Conservation (phyloP, 2,329 filamentous ascomycete genomes). For the Triangularia setosa region DNA sequence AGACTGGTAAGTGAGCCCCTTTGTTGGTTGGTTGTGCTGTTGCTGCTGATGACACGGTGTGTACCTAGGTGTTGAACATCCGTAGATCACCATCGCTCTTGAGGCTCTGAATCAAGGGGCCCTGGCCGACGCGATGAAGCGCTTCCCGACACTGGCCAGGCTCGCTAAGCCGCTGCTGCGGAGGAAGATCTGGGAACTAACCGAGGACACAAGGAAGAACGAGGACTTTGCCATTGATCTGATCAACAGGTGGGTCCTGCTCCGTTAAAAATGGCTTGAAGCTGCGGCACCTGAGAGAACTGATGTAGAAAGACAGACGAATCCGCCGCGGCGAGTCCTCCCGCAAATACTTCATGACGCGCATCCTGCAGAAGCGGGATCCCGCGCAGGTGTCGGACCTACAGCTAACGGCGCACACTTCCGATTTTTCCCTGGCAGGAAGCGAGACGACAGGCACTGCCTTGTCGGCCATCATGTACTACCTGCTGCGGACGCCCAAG, state of each 20-base stretch:
- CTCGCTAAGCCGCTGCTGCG: constrained; percentile 14
- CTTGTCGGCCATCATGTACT: constrained; percentile 24
- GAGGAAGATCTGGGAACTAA: constrained; percentile 15
- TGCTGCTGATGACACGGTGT: no score
- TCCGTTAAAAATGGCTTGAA: no score
- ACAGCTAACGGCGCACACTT: constrained; percentile 18
- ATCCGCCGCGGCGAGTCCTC: neutral
- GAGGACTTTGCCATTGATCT: constrained; percentile 21
- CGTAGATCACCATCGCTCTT: constrained; percentile 22
- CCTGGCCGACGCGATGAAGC: constrained; percentile 24
- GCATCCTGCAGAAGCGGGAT: constrained; percentile 23
- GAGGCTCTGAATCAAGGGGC: constrained; percentile 19
- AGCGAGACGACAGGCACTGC: constrained; percentile 24
- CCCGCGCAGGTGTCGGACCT: constrained; percentile 19
- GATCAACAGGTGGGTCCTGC: constrained; percentile 17
- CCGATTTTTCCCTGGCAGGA: constrained; percentile 19
- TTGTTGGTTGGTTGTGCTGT: neutral
- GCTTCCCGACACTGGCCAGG: constrained; percentile 22
- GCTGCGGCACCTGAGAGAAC: no score
- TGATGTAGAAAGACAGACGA: no score
- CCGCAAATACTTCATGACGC: constrained; percentile 26
- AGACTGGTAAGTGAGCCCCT: constrained; percentile 2
- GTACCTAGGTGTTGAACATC: constrained; percentile 4
- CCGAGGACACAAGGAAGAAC: constrained; percentile 16
- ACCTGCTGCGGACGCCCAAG: constrained; percentile 30